phyloP scores from a whole-genome alignment of 306 rosid genomes.

The Begonia fuchsioides region DNA sequence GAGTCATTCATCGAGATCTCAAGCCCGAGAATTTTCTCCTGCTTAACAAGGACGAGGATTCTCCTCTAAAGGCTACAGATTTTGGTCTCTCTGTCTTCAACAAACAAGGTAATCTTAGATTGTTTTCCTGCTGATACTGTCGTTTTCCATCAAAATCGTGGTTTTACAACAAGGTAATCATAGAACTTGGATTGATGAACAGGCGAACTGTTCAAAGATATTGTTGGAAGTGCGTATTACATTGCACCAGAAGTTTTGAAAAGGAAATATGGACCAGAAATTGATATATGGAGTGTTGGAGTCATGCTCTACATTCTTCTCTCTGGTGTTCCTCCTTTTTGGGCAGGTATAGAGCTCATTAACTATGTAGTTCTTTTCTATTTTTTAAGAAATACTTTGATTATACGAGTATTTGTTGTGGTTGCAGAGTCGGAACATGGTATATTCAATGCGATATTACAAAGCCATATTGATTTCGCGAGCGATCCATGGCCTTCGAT shows the following conservation, averaged over 20 bases:
- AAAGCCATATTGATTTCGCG: conserved; percentile 63
- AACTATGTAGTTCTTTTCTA: no score
- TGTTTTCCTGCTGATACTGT: no score
- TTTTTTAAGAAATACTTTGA: neutral
- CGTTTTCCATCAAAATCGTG: no score
- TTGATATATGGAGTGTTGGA: conserved; percentile 94
- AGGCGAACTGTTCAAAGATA: conserved; percentile 81
- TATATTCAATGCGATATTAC: conserved; percentile 73
- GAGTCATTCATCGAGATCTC: no score
- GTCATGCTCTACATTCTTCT: conserved; percentile 90
- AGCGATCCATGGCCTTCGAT: conserved; percentile 94
- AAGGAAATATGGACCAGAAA: conserved; percentile 90
- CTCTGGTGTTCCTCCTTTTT: conserved; percentile 86
- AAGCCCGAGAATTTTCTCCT: conserved; percentile 96
- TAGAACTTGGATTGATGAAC: conserved; percentile 8
- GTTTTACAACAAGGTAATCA: neutral
- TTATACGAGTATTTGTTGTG: conserved; percentile 4
- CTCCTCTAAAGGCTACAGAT: conserved; percentile 94
- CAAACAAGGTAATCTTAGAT: conserved; percentile 55
- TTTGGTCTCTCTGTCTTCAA: no score
- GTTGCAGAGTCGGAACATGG: conserved; percentile 86
- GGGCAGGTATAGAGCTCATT: conserved; percentile 58
- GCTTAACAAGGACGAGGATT: conserved; percentile 54
- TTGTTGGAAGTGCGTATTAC: conserved; percentile 90
- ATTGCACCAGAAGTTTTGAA: conserved; percentile 96